Evolutionary conservation across 768 basidiomycete genomes (phyloP), one percentile per base, ranked within the genome.

Genomic region (Trametes elegans): DNA sequence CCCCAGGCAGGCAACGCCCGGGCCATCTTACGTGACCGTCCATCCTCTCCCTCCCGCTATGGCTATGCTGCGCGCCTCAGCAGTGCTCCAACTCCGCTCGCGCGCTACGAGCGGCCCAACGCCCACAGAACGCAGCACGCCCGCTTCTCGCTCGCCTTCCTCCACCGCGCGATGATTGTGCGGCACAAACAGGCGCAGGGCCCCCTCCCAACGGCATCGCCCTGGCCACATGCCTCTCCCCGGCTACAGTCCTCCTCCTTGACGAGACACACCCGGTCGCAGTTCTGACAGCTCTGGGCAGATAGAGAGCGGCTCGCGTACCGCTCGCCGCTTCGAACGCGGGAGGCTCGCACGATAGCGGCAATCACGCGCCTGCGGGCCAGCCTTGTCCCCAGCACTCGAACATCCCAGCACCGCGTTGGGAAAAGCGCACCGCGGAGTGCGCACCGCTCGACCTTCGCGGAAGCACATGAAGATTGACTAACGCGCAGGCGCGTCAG

Each of bases 111-210:
- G 10, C 50, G 23, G 38, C n/a, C 35, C 44, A 44, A 14, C 27
- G 14, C 54, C 46, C 24, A 35, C 39, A 8, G 35, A 19, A 18
- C 50, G 50, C 27, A 27, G 5, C 27, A 5, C 26, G 4, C 38
- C 26, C 32, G 32, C 42, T 51, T 40, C 55, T 51, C 49, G 55
- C 34, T 39, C 46, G 38, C n/a, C n/a, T n/a, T n/a, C n/a, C n/a
- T n/a, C n/a, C n/a, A 14, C 16, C 9, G 8, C 7, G 28, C 55
- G 55, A 40, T 26, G 47, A 32, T 49, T 48, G 39, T 48, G 54
- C 54, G 54, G 54, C n/a, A n/a, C 29, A 21, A 14, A 19, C 11
- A 31, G 31, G 31, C 46, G 45, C 45, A 7, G 14, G 26, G 13
- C 6, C 40, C 7, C 11, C 41, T 14, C 8, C 41, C 14, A 27